Base-by-base conservation (phyloP, 2,329 filamentous ascomycete genomes). In the Claviceps pazoutovae region DNA sequence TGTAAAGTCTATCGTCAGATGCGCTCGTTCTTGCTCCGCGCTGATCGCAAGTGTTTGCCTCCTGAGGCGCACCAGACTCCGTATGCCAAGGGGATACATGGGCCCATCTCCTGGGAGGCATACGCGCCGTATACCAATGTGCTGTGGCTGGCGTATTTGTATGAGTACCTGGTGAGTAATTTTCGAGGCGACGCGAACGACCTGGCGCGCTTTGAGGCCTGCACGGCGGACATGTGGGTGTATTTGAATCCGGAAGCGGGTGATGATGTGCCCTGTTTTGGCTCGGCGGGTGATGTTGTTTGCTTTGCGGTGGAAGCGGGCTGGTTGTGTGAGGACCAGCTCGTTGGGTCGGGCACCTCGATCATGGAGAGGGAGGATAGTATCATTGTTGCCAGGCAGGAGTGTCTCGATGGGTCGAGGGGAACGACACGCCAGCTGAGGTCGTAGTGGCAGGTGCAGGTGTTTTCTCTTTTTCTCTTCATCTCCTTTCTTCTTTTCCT, bases 51-150 rank as follows among this genome's bases (percentile, higher is more conserved):
- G 3, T 76, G 71, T 54, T 66, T 79, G 4, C 72, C 73, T 2
- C 71, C 75, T 0, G 62, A 69, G 49, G 63, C 65, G 3, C 75
- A 79, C 62, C 63, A 64, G 47, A 69, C 61, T 3, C 70, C 75
- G 0, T 78, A 79, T 57, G 68, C 71, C 34, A 56, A 61, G 16
- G 71, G 71, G 1, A 59, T 73, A 38, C 66, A 73, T 52, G 74
- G 72, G 1, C 62, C 73, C 3, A 68, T 81, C 11, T 73, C 70
- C 1, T 84, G 80, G 80, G 62, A 68, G 5, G 69, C 65, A 1
- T 74, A 76, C 56, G 71, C 71, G 30, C 78, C 80, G 1, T 83
- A 83, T 61, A 82, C 77, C 4, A 84, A 84, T 55, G 78, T 83
- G 1, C 66, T 84, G 17, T 84, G 80, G 80, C 69, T 84, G 43